Evolutionary conservation across 2,329 filamentous ascomycete genomes (phyloP), one percentile per base, ranked within the genome.

Genomic region (Bertia moriformis): DNA sequence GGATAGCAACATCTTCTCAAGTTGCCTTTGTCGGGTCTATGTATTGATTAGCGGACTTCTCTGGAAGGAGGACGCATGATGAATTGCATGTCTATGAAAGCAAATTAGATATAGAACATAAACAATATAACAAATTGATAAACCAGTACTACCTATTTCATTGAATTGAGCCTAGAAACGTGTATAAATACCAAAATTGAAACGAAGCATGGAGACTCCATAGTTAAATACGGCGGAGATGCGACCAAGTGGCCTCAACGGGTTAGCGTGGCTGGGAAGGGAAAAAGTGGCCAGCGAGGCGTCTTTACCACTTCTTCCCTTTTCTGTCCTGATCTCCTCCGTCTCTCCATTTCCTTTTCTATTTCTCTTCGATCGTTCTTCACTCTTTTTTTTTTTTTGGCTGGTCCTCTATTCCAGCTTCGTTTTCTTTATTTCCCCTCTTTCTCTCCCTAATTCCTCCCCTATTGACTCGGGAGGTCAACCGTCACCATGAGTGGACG

Each of bases 401-500:
- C 44, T 35, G 32, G 32, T 7, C 15, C n/a, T 14, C 10, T 35
- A 35, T 17, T 17, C 32, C 32, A 41, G 35, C 19, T 43, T 27
- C 19, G 13, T 35, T 17, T 35, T 12, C 15, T 13, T 17, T 17
- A 10, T 35, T 35, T 18, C 17, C 32, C 24, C 24, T 29, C 24
- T n/a, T n/a, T n/a, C 24, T 10, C 24, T n/a, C 24, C 24, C 10
- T 29, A 29, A 29, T 29, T 29, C 10, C n/a, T 29, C n/a, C n/a
- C n/a, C 24, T 29, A 43, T 41, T 52, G 43, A 43, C 44, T 44
- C 46, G 56, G 53, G 51, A 51, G 51, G 49, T 53, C 51, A 45
- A 51, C 49, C 49, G 61, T 61, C 63, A 71, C 53, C 55, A 73
- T 73, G 69, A 72, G 68, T 60, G 69, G 69, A 59, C 63, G 69